Percentiles rank a stretch among this genome's conserved stretches.
Evolutionary conservation across 176 grass and related monocot species (phyloP).

Genomic region (Raddia guianensis): DNA sequence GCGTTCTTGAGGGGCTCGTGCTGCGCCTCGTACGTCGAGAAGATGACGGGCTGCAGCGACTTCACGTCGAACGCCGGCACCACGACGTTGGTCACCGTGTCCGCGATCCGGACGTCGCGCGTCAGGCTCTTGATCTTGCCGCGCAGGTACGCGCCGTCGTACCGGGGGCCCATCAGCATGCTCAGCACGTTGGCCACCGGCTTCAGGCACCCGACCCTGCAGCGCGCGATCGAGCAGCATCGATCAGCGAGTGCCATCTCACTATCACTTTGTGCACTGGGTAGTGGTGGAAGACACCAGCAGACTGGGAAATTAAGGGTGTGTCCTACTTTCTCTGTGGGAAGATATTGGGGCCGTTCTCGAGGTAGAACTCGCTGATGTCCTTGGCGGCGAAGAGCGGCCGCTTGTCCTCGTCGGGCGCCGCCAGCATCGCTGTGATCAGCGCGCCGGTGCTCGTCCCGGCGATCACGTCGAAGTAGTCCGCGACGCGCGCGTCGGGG

Average conservation of each 20-base stretch:
- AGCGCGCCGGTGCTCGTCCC: constrained; percentile 72
- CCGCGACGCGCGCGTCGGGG: constrained; percentile 48
- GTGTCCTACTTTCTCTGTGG: constrained; percentile 35
- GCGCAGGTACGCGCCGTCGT: constrained; percentile 58
- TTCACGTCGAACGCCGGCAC: constrained; percentile 69
- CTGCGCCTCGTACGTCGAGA: constrained; percentile 59
- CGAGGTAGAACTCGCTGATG: constrained; percentile 53
- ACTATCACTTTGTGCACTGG: too few species aligned
- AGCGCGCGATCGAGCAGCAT: neutral
- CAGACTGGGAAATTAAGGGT: too few species aligned
- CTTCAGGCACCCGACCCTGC: constrained; percentile 21
- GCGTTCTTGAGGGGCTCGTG: constrained; percentile 45
- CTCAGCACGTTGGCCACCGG: neutral
- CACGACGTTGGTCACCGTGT: constrained; percentile 58
- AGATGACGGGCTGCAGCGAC: constrained; percentile 57
- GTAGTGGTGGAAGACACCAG: too few species aligned
- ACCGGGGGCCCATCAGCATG: constrained; percentile 32
- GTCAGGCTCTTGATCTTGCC: constrained; percentile 52
- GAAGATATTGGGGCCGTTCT: constrained; percentile 69
- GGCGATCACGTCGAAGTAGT: constrained; percentile 84
- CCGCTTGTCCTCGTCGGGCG: constrained; percentile 43
- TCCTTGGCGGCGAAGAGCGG: constrained; percentile 68
- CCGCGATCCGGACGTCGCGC: constrained; percentile 12
- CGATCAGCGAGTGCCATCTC: too few species aligned
- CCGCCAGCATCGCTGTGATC: constrained; percentile 41